Base-by-base conservation (phyloP, 192 early-diverging fungal genomes). In the Coemansia sp. region DNA sequence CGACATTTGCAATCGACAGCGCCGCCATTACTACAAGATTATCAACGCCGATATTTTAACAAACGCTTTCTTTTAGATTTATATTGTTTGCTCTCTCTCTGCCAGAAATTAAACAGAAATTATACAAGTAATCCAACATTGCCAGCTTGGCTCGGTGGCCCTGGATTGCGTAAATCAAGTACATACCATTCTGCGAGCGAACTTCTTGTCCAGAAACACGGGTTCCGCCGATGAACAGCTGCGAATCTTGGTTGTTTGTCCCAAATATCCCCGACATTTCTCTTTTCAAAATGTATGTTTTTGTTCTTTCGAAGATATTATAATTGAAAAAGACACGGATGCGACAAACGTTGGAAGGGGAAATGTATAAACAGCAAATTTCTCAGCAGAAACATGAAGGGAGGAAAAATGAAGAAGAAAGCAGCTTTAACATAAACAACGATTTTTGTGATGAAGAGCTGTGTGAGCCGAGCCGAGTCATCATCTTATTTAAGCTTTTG, bases 1-100 rank as follows among this genome's bases (percentile, higher is more conserved):
- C 93, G 75, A 99, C 96, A 74, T 99, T 99, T 65, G 96, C 93
- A 71, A 99, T 95, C 22, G 98, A 92, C 50, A 90, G 75, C 13
- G 93, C 96, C 39, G 98, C 96, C 76, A 98, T 85, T 38, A 99
- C 97, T 99, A 86, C 22, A 63, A 12, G 7, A 13, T 41, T 63
- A 65, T 42, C 60, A 65, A 74, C 77, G 19, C 2, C 2, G 9
- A 5, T 6, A 49, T 25, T 25, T 54, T 25, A 8, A 54, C 2
- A 54, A 54, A 25, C 6, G 22, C 25, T 9, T 9, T 12, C 8
- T 45, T 45, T 12, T 25, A 10, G 20, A 25, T 54, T 22, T 25
- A 25, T 8, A 44, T 4, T 39, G 53, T 8, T 61, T 40, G 39
- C 14, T 42, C 38, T 63, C 38, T 63, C 16, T 43, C 41, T 13